Percentiles rank a stretch among this genome's conserved stretches.
These are phyloP conservation scores for Aureobasidium sp. DNA, from an alignment of 2,329 filamentous ascomycete species.

Conservation along the genomic window DNA sequence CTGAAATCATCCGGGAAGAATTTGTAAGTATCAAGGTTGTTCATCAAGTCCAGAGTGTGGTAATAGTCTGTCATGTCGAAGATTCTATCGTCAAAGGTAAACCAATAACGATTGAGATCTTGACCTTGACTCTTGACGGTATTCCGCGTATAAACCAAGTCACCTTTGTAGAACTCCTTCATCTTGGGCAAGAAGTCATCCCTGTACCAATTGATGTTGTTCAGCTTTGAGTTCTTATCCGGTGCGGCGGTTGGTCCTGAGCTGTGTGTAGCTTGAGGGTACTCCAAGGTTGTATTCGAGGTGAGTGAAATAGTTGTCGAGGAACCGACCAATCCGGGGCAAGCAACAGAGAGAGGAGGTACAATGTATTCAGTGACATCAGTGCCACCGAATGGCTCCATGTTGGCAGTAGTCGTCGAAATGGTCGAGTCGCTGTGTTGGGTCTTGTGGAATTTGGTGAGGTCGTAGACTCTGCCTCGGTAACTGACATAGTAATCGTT, in stretches of 20 bases:
- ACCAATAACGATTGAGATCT: constrained; percentile 66
- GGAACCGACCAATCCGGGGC: constrained; percentile 61
- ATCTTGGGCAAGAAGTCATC: constrained; percentile 69
- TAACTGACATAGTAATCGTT: constrained; percentile 83
- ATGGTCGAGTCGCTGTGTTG: constrained; percentile 72
- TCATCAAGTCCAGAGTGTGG: constrained; percentile 57
- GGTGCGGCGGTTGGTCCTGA: constrained; percentile 57
- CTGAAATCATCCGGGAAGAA: constrained; percentile 67
- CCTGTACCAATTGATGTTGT: constrained; percentile 68
- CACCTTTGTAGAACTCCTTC: constrained; percentile 77
- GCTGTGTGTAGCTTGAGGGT: constrained; percentile 51
- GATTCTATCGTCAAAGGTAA: constrained; percentile 65
- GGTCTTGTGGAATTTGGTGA: constrained; percentile 76
- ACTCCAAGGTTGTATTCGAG: constrained; percentile 55
- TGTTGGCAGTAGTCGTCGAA: constrained; percentile 53
- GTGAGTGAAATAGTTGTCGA: constrained; percentile 50
- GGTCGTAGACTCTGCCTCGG: constrained; percentile 83
- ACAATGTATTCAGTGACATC: constrained; percentile 82
- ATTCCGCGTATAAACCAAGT: constrained; percentile 63
- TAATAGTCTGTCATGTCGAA: constrained; percentile 94
- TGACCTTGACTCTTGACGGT: constrained; percentile 59
- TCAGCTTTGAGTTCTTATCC: constrained; percentile 52
- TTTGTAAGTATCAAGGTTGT: constrained; percentile 51
- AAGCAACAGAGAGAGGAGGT: constrained; percentile 67
- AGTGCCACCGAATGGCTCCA: constrained; percentile 71